Evolutionary conservation across 2,329 filamentous ascomycete species (phyloP).

Genomic region (Colletotrichum sp.): DNA sequence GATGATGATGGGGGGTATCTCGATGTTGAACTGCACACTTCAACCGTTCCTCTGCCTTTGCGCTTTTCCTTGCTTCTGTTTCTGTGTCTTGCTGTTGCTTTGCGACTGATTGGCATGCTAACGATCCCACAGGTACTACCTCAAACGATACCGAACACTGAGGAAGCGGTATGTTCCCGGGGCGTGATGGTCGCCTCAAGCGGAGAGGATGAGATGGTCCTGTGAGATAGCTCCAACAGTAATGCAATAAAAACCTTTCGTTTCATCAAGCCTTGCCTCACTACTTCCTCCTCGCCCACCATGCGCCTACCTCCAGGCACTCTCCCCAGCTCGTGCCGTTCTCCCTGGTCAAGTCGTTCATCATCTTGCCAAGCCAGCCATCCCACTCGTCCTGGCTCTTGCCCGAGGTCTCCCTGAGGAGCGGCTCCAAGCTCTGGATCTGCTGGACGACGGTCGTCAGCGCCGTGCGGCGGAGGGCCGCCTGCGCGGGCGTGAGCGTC

Average conservation of each 20-base stretch:
- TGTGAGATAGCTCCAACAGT: neutral
- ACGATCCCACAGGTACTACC: slow-evolving; percentile 72
- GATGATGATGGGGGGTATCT: slow-evolving; percentile 12
- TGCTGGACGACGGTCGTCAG: slow-evolving; percentile 81
- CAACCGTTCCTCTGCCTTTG: neutral
- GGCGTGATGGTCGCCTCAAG: neutral
- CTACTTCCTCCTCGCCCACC: slow-evolving; percentile 79
- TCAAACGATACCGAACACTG: slow-evolving; percentile 88
- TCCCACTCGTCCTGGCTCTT: slow-evolving; percentile 95
- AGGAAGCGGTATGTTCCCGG: slow-evolving; percentile 73
- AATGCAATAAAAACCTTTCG: slow-evolving; percentile 9
- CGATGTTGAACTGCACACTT: slow-evolving; percentile 11
- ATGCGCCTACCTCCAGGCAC: slow-evolving; percentile 86
- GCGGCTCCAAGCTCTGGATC: slow-evolving; percentile 84
- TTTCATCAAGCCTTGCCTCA: slow-evolving; percentile 5
- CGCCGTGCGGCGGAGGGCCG: slow-evolving; percentile 79
- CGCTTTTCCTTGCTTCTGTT: neutral
- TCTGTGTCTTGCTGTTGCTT: neutral
- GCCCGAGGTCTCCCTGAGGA: slow-evolving; percentile 80
- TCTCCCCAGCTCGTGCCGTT: slow-evolving; percentile 83
- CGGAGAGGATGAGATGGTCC: neutral
- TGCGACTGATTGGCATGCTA: neutral
- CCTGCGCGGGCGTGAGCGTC: slow-evolving; percentile 70
- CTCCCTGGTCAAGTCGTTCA: slow-evolving; percentile 80
- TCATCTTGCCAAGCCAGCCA: slow-evolving; percentile 86